These are phyloP conservation scores for Kurtzmaniella natalensis DNA, from an alignment of 1,139 yeast genomes.

Conservation along the genomic window DNA sequence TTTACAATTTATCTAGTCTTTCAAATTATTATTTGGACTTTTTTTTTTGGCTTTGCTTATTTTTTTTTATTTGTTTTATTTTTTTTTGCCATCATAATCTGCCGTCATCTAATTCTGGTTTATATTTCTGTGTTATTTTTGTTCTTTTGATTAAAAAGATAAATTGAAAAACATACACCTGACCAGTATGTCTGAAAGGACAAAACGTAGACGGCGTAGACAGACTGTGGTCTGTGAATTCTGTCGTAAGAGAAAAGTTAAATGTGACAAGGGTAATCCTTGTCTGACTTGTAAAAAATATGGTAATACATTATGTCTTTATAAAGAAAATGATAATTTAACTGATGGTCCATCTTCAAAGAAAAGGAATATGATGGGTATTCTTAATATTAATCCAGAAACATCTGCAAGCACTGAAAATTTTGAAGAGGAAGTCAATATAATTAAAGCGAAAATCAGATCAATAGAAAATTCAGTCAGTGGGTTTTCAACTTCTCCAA, in stretches of 20 bases:
- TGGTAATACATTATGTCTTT: slow-evolving; percentile 25
- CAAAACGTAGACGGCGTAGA: slow-evolving; percentile 25
- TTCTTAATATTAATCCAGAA: background rate
- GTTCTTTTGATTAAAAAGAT: too few relatives aligned
- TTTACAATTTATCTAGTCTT: background rate
- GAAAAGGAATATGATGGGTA: background rate
- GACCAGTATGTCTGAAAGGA: slow-evolving; percentile 1
- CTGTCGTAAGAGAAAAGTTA: slow-evolving; percentile 39
- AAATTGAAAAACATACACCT: too few relatives aligned
- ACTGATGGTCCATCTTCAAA: background rate
- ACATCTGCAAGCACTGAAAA: too few relatives aligned
- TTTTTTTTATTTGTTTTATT: background rate
- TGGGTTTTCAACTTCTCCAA: background rate
- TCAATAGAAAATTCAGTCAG: slow-evolving; percentile 10
- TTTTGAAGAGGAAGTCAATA: slow-evolving; percentile 8
- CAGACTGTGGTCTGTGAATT: slow-evolving; percentile 36
- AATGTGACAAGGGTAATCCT: slow-evolving; percentile 39
- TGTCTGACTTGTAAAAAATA: slow-evolving; percentile 39
- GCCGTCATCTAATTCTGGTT: background rate
- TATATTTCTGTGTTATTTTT: background rate
- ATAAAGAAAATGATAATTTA: slow-evolving; percentile 7
- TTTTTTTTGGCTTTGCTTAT: too few relatives aligned
- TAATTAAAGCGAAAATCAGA: slow-evolving; percentile 10
- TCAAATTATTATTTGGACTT: too few relatives aligned
- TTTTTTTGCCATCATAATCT: slow-evolving; percentile 2